These are phyloP conservation scores for Cryptococcus sp. DNA, from an alignment of 1,284 basidiomycete species.

Conservation along the genomic window DNA sequence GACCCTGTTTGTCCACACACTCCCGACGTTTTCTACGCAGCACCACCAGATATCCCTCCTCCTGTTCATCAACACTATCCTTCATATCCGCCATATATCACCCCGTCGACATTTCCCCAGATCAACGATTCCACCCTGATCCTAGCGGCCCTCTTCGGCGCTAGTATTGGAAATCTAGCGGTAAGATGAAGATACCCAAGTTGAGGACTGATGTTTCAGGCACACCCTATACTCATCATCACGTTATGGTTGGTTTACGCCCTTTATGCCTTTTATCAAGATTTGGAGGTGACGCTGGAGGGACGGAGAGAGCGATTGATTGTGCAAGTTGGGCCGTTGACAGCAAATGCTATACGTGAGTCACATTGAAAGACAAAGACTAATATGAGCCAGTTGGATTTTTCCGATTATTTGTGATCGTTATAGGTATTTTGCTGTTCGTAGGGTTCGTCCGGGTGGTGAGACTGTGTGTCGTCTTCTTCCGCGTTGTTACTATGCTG, in stretches of 20 bases:
- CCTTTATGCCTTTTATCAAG: conserved; percentile 3
- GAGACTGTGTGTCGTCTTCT: not conserved
- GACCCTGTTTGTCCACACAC: too few relatives aligned
- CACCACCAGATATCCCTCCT: too few relatives aligned
- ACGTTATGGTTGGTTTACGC: conserved; percentile 4
- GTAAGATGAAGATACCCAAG: not conserved
- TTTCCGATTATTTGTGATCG: not conserved
- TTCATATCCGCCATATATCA: not conserved
- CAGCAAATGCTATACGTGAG: conserved; percentile 1
- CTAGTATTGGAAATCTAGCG: conserved; percentile 5
- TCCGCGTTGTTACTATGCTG: not conserved
- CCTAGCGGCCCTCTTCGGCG: conserved; percentile 4
- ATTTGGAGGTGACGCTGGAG: conserved; percentile 4
- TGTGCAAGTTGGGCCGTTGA: not conserved
- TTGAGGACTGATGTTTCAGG: not conserved
- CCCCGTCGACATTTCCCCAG: not conserved
- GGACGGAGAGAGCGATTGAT: not conserved
- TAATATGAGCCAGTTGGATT: not conserved
- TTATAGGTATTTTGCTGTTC: not conserved
- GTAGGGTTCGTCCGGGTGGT: conserved; percentile 5
- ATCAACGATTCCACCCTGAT: conserved; percentile 6
- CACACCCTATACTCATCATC: conserved; percentile 3
- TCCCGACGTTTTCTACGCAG: too few relatives aligned
- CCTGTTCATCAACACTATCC: not conserved
- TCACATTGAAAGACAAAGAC: not conserved